Evolutionary conservation across 2,329 filamentous ascomycete species (phyloP).

Genomic region (Fusarium globosum): DNA sequence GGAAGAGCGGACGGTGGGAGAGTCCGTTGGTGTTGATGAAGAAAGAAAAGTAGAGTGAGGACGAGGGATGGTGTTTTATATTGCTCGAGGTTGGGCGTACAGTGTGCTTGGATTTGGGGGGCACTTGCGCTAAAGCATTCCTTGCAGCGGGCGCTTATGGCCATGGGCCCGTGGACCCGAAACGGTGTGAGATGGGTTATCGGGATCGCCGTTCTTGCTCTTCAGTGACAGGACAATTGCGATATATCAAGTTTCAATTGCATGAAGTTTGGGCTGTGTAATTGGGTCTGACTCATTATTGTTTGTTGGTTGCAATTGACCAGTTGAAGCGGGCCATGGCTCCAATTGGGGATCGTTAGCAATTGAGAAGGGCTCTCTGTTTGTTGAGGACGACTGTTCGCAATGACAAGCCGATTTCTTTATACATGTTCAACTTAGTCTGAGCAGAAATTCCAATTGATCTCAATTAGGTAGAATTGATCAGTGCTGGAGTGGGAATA

Average conservation of each 20-base stretch:
- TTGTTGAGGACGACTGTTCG: not conserved
- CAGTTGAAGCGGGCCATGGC: not conserved
- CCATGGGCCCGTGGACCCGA: slow-evolving; percentile 18
- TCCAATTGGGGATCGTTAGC: not conserved
- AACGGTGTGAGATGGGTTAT: not conserved
- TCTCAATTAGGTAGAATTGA: not conserved
- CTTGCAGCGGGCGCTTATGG: not conserved
- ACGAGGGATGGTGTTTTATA: slow-evolving; percentile 32
- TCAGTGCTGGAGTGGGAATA: not conserved
- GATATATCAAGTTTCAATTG: not conserved
- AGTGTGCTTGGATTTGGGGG: slow-evolving; percentile 19
- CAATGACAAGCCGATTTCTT: not conserved
- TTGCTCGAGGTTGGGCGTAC: slow-evolving; percentile 3
- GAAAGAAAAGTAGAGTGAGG: slow-evolving; percentile 3
- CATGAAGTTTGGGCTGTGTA: not conserved
- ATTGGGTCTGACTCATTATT: not conserved
- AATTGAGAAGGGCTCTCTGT: not conserved
- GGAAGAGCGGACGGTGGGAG: slow-evolving; percentile 2
- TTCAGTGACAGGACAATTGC: not conserved
- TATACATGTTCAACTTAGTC: not conserved
- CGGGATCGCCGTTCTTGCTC: not conserved
- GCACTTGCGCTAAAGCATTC: slow-evolving; percentile 17
- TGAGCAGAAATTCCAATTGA: not conserved
- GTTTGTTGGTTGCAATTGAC: not conserved
- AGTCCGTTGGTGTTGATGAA: slow-evolving; percentile 24